Conservation (phyloP, 768 basidiomycete species). For the Kwoniella pini region DNA sequence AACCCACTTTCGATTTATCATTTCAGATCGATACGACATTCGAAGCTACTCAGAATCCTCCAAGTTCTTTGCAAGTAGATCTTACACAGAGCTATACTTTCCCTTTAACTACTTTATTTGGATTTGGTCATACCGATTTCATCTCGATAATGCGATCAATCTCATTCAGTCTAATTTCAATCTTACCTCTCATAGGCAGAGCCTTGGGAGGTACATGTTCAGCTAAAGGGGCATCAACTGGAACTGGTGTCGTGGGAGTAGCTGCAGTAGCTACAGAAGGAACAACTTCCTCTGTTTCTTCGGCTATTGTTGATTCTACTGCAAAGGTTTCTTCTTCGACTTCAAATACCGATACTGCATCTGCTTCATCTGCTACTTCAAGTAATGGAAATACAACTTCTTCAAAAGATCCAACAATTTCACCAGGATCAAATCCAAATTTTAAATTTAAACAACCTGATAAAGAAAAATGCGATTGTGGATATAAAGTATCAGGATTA, state of each 20-base stretch:
- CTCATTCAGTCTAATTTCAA: background rate
- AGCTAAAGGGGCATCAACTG: background rate
- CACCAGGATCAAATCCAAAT: background rate
- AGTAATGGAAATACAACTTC: no score
- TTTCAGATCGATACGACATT: no score
- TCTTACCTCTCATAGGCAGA: background rate
- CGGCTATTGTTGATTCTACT: background rate
- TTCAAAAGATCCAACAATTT: background rate
- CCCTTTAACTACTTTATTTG: no score
- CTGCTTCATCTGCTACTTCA: background rate
- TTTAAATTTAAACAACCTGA: background rate
- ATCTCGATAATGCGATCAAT: background rate
- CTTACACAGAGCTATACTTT: no score
- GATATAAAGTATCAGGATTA: slow-evolving; percentile 2
- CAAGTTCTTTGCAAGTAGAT: no score
- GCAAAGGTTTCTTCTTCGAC: background rate
- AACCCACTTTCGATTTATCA: no score
- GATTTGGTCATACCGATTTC: background rate
- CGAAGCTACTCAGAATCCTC: no score
- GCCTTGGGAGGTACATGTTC: background rate
- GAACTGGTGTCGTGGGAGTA: background rate
- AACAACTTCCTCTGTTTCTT: background rate
- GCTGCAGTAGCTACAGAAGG: slow-evolving; percentile 8
- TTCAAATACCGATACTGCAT: background rate
- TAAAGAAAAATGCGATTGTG: slow-evolving; percentile 7